Evolutionary conservation across 1,284 basidiomycete species (phyloP), one percentile per base, ranked within the genome.

Genomic region (Serendipita sp.): DNA sequence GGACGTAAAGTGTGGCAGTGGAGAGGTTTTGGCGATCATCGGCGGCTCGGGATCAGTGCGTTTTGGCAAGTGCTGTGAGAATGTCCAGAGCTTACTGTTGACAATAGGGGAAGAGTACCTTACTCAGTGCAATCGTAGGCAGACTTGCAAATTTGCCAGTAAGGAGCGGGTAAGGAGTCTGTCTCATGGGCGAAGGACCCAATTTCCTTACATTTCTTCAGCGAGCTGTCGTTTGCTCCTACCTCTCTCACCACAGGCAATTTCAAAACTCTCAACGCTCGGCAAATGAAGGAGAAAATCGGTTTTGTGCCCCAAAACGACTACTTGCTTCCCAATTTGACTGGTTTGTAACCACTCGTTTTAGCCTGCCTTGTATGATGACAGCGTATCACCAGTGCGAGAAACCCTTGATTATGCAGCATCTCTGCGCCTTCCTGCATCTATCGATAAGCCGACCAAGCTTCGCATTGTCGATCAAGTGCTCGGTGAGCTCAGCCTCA

Each of bases 361-460:
- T 6, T 58, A 58, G 8, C 29, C 32, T 30, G 12, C 32, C 34
- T n/a, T 29, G 15, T 17, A 4, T 6, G 17, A 35, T 35, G 53
- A 58, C n/a, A 30, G 34, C 53, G 32, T 32, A 34, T 49, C 55
- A 1, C 58, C 65, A 73, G 78, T 79, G 1, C 71, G 78, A n/a
- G 79, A 80, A 67, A 82, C 79, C 0, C 68, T 82, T 3, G 70
- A 69, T 17, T 79, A 75, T 64, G 76, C 79, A 0, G 79, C 79
- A 2, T 71, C 74, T 15, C 71, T 82, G 0, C 74, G 79, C 1
- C 71, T 82, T 0, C 79, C 79, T 0, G 69, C 74, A 1, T 69
- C 72, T 0, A 70, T 78, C 2, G 65, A 71, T 10, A 55, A 66
- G 1, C 66, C 69, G 3, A 71, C 74, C 0, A 71, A 75, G 3